Conservation (phyloP, 1,284 basidiomycete genomes). For the Inonotus obliquus region DNA sequence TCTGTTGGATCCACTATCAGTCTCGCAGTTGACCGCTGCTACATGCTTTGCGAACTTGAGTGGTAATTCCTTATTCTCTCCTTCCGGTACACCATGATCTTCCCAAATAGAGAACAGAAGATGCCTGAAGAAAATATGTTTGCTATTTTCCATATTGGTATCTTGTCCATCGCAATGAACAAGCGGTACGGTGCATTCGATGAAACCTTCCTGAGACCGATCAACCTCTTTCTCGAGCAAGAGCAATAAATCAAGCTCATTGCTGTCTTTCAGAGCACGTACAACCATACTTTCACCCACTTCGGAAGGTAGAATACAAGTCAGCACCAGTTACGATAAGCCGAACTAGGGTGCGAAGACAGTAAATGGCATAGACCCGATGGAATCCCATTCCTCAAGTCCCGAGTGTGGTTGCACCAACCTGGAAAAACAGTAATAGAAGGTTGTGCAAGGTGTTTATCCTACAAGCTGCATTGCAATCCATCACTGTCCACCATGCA, state of each 20-base stretch:
- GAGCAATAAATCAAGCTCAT: background rate
- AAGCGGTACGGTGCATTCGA: background rate
- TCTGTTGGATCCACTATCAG: background rate
- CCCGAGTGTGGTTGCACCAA: background rate
- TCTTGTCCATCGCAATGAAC: background rate
- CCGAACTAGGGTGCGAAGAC: background rate
- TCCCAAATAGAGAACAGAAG: background rate
- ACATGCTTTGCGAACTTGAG: background rate
- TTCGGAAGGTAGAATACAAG: background rate
- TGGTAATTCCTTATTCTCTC: no score
- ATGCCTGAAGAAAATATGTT: background rate
- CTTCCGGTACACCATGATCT: background rate
- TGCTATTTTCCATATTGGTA: background rate
- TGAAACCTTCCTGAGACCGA: background rate
- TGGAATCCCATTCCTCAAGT: background rate
- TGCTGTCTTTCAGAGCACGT: background rate
- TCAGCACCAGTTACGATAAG: background rate
- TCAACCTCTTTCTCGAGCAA: background rate
- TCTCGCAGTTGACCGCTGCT: background rate
- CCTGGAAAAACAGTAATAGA: background rate
- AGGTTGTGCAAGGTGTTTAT: background rate
- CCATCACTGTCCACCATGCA: slow-evolving; percentile 69
- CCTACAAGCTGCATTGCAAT: slow-evolving; percentile 60
- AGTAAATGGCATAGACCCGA: no score
- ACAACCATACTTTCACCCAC: background rate